Conservation (phyloP, 2,329 filamentous ascomycete species). For the Scytalidium lignicola region DNA sequence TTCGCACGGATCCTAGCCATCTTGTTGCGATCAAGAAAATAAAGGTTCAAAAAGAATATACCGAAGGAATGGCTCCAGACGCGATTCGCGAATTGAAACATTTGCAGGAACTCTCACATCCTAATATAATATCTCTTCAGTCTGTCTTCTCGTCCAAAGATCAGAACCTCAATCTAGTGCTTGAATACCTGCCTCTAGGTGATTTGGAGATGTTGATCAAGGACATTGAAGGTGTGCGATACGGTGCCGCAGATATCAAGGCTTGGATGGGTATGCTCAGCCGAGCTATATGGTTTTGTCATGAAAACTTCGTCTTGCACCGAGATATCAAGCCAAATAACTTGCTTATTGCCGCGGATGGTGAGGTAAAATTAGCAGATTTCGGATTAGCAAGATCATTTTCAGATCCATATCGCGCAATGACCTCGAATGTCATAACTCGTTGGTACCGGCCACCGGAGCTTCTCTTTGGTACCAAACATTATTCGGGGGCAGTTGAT, state of each 20-base stretch:
- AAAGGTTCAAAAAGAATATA: slow-evolving; percentile 79
- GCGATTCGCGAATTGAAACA: slow-evolving; percentile 94
- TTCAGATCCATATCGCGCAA: slow-evolving; percentile 78
- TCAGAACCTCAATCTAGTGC: slow-evolving; percentile 91
- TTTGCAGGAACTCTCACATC: slow-evolving; percentile 87
- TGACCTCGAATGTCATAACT: slow-evolving; percentile 95
- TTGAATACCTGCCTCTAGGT: slow-evolving; percentile 89
- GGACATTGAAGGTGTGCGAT: slow-evolving; percentile 71
- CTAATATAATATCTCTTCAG: slow-evolving; percentile 90
- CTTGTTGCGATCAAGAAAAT: slow-evolving; percentile 93
- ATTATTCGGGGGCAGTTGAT: slow-evolving; percentile 88
- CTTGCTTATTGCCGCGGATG: slow-evolving; percentile 85
- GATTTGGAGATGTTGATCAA: slow-evolving; percentile 94
- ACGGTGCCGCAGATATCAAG: slow-evolving; percentile 88
- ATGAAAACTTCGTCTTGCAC: slow-evolving; percentile 89
- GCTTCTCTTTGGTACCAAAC: slow-evolving; percentile 81
- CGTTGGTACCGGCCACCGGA: slow-evolving; percentile 96
- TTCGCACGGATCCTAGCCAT: slow-evolving; percentile 64
- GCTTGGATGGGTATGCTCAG: slow-evolving; percentile 98
- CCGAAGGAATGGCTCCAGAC: slow-evolving; percentile 89
- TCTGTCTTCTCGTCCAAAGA: slow-evolving; percentile 94
- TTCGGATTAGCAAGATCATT: slow-evolving; percentile 91
- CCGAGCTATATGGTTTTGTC: slow-evolving; percentile 91
- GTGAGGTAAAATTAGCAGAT: slow-evolving; percentile 93
- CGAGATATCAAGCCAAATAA: slow-evolving; percentile 99